Evolutionary conservation across 2,329 filamentous ascomycete species (phyloP).

Genomic region (Myriosclerotinia duriaeana): DNA sequence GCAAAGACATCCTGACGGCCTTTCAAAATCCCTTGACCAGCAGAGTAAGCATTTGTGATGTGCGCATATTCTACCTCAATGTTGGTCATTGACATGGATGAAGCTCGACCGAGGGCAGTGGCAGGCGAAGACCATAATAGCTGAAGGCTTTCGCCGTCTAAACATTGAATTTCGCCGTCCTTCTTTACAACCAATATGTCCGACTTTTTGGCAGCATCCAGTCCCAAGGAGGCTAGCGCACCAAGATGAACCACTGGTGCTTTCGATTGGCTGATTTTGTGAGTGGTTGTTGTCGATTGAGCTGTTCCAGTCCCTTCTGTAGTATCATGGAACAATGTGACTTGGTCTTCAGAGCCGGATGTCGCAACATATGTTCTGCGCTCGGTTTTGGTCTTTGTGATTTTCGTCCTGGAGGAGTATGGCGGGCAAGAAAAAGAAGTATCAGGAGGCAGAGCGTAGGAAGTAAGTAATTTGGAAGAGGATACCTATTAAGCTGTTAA

Average conservation of each 20-base stretch:
- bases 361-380: conserved; percentile 64
- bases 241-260: conserved; percentile 48
- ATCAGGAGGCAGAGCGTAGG: conserved; percentile 65
- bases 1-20: conserved; percentile 53
- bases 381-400: conserved; percentile 49
- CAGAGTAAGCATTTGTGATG: conserved; percentile 39
- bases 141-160: conserved; percentile 56
- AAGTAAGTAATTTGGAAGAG: conserved; percentile 61
- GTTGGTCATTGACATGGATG: conserved; percentile 41
- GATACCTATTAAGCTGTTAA: conserved; percentile 50
- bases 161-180: conserved; percentile 60
- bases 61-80: conserved; percentile 39
- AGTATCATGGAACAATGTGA: conserved; percentile 60
- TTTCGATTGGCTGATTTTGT: conserved; percentile 44
- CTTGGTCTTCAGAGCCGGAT: conserved; percentile 47
- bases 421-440: conserved; percentile 62
- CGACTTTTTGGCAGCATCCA: conserved; percentile 23
- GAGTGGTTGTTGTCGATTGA: conserved; percentile 50
- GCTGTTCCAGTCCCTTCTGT: conserved; percentile 53
- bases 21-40: conserved; percentile 46
- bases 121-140: conserved; percentile 50
- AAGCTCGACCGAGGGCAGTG: conserved; percentile 38
- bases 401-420: conserved; percentile 53
- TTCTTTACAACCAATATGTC: conserved; percentile 58
- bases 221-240: conserved; percentile 30